Evolutionary conservation across 2,329 filamentous ascomycete species (phyloP), one percentile per base, ranked within the genome.

Genomic region (Dryadomyces sulphureus): DNA sequence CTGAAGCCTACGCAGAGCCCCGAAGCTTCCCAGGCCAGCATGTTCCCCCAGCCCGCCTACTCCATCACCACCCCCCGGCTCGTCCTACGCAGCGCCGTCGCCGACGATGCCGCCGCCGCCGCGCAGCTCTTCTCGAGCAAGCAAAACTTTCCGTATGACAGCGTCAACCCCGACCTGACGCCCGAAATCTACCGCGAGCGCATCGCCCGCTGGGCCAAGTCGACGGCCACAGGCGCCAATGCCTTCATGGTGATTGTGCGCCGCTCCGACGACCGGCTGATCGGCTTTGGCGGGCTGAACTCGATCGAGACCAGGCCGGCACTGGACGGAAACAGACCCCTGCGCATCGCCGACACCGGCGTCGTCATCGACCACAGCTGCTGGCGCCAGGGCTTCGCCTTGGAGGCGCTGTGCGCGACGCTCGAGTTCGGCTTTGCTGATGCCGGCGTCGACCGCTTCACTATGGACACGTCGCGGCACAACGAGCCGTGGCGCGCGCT

Each of bases 341-440:
- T n/a, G 5, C n/a, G 17, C 22, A 14, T 19, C 7, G 43, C 34
- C 17, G 43, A 45, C 36, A 34, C 17, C 7, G 43, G 43, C 4
- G 5, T 45, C 44, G 38, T 40, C 25, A 45, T 45, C 16, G 44
- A 45, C 44, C 44, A 36, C 30, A 36, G 44, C 36, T 25, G n/a
- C 38, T 45, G 44, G 44, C 36, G 44, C 25, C 38, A 25, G 4
- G 44, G 44, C 36, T 41, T 25, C 7, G 44, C 19, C 3, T 3
- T 11, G 5, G 44, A 45, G 38, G 38, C 38, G 2, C 20, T 45
- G 32, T 35, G 27, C 20, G 44, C 38, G 19, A 39, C 27, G 8
- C 8, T 45, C 14, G 36, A 41, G 2, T 45, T 22, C n/a, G 44
- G 38, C 25, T 40, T 45, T 24, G 14, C 11, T 17, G 17, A 12